Percentiles rank a stretch among this genome's conserved stretches.
These are phyloP conservation scores for Solanum pennellii DNA, from an alignment of 257 asterid genomes.

Conservation along the genomic window DNA sequence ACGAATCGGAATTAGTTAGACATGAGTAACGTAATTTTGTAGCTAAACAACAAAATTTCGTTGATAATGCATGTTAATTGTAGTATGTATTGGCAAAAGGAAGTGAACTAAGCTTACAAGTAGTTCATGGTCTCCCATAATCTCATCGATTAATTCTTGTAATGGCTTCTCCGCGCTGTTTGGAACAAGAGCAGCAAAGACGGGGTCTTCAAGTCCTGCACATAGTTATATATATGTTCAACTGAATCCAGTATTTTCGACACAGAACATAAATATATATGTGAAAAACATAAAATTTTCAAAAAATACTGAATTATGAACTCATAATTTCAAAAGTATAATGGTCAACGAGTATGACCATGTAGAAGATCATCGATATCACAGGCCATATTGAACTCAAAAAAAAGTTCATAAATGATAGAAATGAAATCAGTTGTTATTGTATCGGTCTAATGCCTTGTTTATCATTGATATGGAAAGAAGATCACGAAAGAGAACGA, in stretches of 20 bases:
- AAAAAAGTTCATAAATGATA: background rate
- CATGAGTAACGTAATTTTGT: background rate
- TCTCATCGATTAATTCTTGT: conserved; percentile 72
- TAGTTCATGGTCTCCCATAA: conserved; percentile 90
- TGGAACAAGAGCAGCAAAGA: conserved; percentile 83
- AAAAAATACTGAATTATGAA: background rate
- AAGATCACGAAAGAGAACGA: background rate
- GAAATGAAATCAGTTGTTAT: background rate
- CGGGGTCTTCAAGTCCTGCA: conserved; percentile 59
- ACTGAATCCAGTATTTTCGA: background rate
- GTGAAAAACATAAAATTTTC: background rate
- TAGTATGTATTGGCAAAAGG: background rate
- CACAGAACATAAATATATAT: background rate
- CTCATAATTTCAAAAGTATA: background rate
- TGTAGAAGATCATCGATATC: background rate
- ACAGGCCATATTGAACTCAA: background rate
- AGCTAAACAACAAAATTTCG: background rate
- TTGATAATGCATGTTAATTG: background rate
- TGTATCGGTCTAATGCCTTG: background rate
- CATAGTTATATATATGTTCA: background rate
- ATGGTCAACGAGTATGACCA: background rate
- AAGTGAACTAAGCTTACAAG: conserved; percentile 29
- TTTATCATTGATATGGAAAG: background rate
- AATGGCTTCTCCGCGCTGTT: conserved; percentile 70
- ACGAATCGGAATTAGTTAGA: background rate